Base-by-base conservation (phyloP, 176 grass and related monocot species). In the Aegilops speltoides region DNA sequence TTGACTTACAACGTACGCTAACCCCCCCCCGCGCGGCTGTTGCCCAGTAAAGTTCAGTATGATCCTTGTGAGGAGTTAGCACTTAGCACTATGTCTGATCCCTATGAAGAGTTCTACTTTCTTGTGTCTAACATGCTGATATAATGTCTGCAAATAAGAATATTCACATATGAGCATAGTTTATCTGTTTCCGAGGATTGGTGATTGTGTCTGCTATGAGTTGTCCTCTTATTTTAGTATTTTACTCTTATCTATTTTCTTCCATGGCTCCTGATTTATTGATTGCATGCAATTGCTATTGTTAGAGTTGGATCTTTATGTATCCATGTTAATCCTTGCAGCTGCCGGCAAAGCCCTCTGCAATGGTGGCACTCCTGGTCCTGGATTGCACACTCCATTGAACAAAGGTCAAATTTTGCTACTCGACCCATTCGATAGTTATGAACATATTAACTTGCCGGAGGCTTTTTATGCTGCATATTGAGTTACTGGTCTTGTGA, bases 291-390 rank as follows among this genome's bases (percentile, higher is more conserved):
- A 87, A 59, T 41, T 71, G 36, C 13, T 71, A 72, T 26, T 77
- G 59, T 65, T 88, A 10, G 69, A 66, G 82, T 83, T 71, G 26
- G n/a, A 63, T 88, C 50, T 88, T 70, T 56, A 85, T 77, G 38
- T 76, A 56, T 72, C 50, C 64, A 36, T 62, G 24, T 77, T 84
- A 40, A 37, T 73, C 54, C 38, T 41, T 69, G 70, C 29, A 88
- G 82, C 28, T 82, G 23, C 22, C 76, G 17, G 6, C 85, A 80
- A 91, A 82, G 24, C 70, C 29, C 31, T 31, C 76, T 34, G 33
- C 81, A 72, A 28, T 59, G 82, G 70, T 56, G 70, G 37, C 41
- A 64, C 24, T 78, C 38, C 24, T 88, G 26, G 75, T 86, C 28
- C 71, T 73, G 78, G 50, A 76, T 31, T 76, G 57, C 41, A 78